Percentiles rank a stretch among this genome's conserved stretches.
Evolutionary conservation across 2,329 filamentous ascomycete genomes (phyloP).

Genomic region (Fusarium equiseti): DNA sequence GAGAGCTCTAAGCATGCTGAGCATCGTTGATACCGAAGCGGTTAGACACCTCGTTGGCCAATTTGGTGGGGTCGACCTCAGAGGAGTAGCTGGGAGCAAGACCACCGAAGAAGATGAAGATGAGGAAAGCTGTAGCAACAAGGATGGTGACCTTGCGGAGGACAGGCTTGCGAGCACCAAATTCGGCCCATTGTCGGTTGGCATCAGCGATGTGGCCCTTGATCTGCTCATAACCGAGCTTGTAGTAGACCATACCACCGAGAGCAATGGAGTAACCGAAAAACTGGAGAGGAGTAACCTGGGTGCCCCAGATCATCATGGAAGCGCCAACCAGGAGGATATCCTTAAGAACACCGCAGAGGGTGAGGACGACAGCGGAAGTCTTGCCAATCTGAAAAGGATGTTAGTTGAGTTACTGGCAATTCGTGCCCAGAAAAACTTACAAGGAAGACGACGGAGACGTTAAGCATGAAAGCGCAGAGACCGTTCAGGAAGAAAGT

Average conservation of each 20-base stretch:
- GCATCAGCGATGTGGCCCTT: constrained; percentile 81
- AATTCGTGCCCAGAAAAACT: constrained; percentile 49
- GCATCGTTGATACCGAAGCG: constrained; percentile 59
- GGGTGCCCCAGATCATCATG: constrained; percentile 84
- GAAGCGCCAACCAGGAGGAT: constrained; percentile 84
- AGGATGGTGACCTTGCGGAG: constrained; percentile 83
- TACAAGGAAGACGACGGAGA: constrained; percentile 88
- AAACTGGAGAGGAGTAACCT: constrained; percentile 80
- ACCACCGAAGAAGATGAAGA: constrained; percentile 78
- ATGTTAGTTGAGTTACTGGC: constrained; percentile 42
- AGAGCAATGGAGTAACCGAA: constrained; percentile 88
- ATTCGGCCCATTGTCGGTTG: constrained; percentile 85
- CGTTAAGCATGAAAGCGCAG: constrained; percentile 84
- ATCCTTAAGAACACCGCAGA: constrained; percentile 90
- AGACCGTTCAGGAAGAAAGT: constrained; percentile 81
- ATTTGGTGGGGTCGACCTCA: constrained; percentile 65
- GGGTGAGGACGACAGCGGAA: constrained; percentile 85
- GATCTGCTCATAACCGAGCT: constrained; percentile 85
- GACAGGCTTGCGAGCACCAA: constrained; percentile 80
- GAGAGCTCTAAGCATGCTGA: constrained; percentile 34
- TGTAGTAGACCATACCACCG: constrained; percentile 82
- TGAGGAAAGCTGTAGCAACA: constrained; percentile 68
- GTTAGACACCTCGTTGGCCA: constrained; percentile 62
- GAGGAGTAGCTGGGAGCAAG: constrained; percentile 71
- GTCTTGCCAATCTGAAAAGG: constrained; percentile 84